Evolutionary conservation across 208 protist species (phyloP), one percentile per base, ranked within the genome.

Genomic region (Wallacemonas rigidus): DNA sequence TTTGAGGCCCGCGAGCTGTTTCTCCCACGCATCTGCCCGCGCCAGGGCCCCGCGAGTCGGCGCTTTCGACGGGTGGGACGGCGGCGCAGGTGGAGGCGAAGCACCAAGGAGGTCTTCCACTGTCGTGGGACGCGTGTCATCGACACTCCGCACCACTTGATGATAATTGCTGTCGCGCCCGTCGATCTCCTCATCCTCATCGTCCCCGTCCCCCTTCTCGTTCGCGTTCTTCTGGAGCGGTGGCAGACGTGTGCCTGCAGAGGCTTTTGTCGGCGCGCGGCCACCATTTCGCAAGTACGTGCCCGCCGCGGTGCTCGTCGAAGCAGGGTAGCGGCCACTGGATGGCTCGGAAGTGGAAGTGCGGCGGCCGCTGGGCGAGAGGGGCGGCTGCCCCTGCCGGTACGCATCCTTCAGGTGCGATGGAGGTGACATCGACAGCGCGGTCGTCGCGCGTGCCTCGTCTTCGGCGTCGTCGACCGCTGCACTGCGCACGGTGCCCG

Each of bases 1-100:
- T n/a, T 65, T 65, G 11, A 65, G 9, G 6, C 60, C 60, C 40
- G 60, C 60, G 5, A 65, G 60, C 60, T 65, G 60, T 8, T 35
- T 8, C 38, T 65, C 43, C 60, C 60, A 65, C 5, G n/a, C 60
- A 3, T 8, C 60, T 4, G 60, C 43, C 15, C 60, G 60, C 3
- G 4, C 40, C 26, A 26, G 26, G n/a, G 40, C 60, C 40, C 5
- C 9, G 53, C 9, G 11, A 17, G 53, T 57, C 5, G 53, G 15
- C 17, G 53, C 53, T 5, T 6, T 36, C 53, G 53, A n/a, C 15
- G 11, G 5, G 14, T 6, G 15, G 0, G 53, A 57, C 14, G 53
- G 45, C 45, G 6, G 45, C 12, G 45, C 45, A 6, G 45, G 8
- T 12, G 45, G 5, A 9, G 51, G 5, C 51, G 51, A 7, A 26